Evolutionary conservation across 192 early-diverging fungal species (phyloP).

Genomic region (Dispira simplex): DNA sequence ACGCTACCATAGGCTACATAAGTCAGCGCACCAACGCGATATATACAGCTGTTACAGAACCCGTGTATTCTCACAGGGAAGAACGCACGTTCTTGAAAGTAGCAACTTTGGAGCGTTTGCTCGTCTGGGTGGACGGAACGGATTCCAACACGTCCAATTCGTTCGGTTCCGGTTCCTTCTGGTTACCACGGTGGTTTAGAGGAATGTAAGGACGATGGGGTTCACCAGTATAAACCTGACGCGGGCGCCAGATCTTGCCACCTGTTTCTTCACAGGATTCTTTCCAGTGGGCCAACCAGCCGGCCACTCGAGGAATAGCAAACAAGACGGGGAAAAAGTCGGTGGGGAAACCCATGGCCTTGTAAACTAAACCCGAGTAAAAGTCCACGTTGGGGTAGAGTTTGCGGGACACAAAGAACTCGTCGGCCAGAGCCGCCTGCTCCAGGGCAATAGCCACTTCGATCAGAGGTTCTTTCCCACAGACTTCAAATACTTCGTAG

Average conservation of each 20-base stretch:
- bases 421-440: constrained; percentile 35
- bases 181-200: constrained; percentile 11
- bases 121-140: neutral
- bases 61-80: neutral
- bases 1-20: no score
- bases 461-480: constrained; percentile 39
- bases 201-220: constrained; percentile 26
- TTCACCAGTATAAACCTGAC: constrained; percentile 43
- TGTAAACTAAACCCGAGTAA: constrained; percentile 43
- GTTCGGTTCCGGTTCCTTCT: neutral
- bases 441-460: constrained; percentile 49
- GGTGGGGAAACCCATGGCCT: constrained; percentile 52
- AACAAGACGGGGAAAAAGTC: constrained; percentile 62
- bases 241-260: constrained; percentile 45
- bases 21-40: no score
- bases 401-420: constrained; percentile 45
- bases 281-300: constrained; percentile 52
- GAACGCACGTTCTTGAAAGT: neutral
- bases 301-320: constrained; percentile 29
- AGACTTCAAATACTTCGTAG: constrained; percentile 47
- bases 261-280: constrained; percentile 35
- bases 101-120: neutral
- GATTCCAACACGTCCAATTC: neutral
- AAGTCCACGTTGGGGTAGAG: constrained; percentile 39
- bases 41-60: no score